phyloP scores from a whole-genome alignment of 495 filamentous ascomycete species.

The Aspergillus hancockii region DNA sequence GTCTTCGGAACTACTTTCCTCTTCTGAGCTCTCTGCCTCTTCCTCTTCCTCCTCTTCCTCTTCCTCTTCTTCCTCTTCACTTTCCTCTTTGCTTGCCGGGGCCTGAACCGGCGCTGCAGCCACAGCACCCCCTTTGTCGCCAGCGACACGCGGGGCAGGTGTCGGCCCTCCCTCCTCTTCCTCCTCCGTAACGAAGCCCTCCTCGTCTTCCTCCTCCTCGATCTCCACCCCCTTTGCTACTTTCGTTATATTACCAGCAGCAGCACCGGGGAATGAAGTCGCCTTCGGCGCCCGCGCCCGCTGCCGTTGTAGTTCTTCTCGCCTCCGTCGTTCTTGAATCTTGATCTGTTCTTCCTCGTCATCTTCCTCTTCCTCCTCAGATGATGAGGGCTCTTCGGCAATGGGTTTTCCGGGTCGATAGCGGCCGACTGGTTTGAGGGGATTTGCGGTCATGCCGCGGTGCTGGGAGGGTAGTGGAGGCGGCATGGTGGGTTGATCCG shows the following conservation, averaged over 20 bases:
- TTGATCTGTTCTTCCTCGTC: conserved; percentile 45
- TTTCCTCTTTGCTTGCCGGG: conserved; percentile 59
- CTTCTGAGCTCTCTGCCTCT: conserved; percentile 51
- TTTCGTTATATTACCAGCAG: conserved; percentile 35
- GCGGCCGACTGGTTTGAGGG: conserved; percentile 64
- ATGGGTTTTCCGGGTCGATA: conserved; percentile 84
- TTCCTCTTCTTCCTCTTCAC: conserved; percentile 57
- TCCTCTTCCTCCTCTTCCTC: conserved; percentile 48
- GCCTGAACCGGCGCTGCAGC: conserved; percentile 9
- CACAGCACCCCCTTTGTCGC: conserved; percentile 3
- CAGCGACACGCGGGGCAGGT: conserved; percentile 29
- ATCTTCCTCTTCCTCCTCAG: conserved; percentile 59
- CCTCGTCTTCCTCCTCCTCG: conserved; percentile 55
- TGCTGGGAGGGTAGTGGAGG: conserved; percentile 45
- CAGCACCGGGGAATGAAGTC: conserved; percentile 56
- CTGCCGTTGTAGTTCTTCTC: conserved; percentile 27
- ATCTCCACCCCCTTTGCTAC: conserved; percentile 29
- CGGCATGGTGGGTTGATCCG: conserved; percentile 60
- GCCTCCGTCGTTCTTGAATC: conserved; percentile 32
- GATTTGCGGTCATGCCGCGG: conserved; percentile 95
- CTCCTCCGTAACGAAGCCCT: conserved; percentile 74
- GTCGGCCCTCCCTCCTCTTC: conserved; percentile 60
- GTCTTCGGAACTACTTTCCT: conserved; percentile 67
- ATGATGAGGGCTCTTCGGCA: conserved; percentile 65
- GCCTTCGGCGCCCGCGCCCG: conserved; percentile 64